Percentiles rank a stretch among this genome's conserved stretches.
phyloP scores from a whole-genome alignment of 2,329 filamentous ascomycete genomes.

The Coniochaeta sp. region DNA sequence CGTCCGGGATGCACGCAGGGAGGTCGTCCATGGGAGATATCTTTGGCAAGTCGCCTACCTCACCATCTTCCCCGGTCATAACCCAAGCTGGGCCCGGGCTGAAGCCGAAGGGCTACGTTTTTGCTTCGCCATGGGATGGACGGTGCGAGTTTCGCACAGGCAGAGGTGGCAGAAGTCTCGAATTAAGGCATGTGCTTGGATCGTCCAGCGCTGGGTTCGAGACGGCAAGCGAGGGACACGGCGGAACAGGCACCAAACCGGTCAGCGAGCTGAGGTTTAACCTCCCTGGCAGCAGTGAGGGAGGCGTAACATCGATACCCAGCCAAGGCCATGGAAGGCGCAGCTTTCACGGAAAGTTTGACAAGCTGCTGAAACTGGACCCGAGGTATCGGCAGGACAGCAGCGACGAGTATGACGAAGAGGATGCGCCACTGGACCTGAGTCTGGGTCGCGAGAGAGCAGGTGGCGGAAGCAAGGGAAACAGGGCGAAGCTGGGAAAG shows the following conservation, averaged over 20 bases:
- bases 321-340: conserved; percentile 25
- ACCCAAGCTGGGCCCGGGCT: conserved; percentile 38
- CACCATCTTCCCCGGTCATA: conserved; percentile 18
- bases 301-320: conserved; percentile 35
- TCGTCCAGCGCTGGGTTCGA: conserved; percentile 17
- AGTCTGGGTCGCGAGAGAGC: conserved; percentile 76
- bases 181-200: conserved; percentile 59
- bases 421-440: conserved; percentile 48
- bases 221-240: conserved; percentile 13
- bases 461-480: conserved; percentile 78
- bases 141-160: conserved; percentile 80
- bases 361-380: conserved; percentile 29
- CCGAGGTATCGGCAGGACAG: conserved; percentile 9
- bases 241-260: conserved; percentile 28
- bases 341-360: conserved; percentile 32
- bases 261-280: conserved; percentile 90
- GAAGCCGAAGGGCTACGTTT: conserved; percentile 63
- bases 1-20: conserved; percentile 15
- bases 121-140: conserved; percentile 80
- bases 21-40: background rate
- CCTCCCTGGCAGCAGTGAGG: conserved; percentile 56
- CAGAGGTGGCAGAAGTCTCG: conserved; percentile 64
- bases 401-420: conserved; percentile 29
- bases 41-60: background rate
- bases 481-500: conserved; percentile 88